These are phyloP conservation scores for Cytospora schulzeri DNA, from an alignment of 2,329 filamentous ascomycete species.

Conservation along the genomic window DNA sequence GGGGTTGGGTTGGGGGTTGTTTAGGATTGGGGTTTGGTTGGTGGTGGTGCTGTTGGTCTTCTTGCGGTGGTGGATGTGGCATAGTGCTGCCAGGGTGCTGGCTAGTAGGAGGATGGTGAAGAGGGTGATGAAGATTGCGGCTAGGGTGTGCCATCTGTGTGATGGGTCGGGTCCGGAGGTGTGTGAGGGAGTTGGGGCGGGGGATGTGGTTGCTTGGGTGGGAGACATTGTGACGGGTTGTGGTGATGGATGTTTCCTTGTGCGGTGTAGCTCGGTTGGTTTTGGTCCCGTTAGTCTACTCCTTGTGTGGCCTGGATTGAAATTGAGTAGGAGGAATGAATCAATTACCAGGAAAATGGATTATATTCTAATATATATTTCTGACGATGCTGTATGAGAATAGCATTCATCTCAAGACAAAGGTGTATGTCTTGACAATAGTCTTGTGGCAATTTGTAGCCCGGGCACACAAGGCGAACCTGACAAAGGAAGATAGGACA, in stretches of 20 bases:
- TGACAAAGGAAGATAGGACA: constrained; percentile 6
- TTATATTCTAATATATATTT: neutral
- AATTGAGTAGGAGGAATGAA: too few relatives aligned
- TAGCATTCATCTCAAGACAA: neutral
- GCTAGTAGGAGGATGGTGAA: neutral
- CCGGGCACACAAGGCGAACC: neutral
- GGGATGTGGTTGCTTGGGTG: neutral
- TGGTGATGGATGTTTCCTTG: neutral
- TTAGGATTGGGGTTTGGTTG: neutral
- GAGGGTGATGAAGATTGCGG: constrained; percentile 2
- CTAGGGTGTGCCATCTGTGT: neutral
- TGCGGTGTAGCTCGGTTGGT: neutral
- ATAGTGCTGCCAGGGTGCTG: too few relatives aligned
- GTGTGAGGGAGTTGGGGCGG: neutral
- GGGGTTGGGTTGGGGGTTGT: neutral
- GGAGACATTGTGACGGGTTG: neutral
- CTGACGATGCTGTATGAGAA: neutral
- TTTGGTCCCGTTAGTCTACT: neutral
- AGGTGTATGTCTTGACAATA: neutral
- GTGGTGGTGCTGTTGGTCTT: neutral
- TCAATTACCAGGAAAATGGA: too few relatives aligned
- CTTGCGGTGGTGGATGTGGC: neutral
- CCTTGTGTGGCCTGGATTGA: neutral
- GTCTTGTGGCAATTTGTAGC: neutral
- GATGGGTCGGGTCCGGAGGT: neutral